Evolutionary conservation across 139 green algal species (phyloP).

Genomic region (Tetratostichococcus sp.): DNA sequence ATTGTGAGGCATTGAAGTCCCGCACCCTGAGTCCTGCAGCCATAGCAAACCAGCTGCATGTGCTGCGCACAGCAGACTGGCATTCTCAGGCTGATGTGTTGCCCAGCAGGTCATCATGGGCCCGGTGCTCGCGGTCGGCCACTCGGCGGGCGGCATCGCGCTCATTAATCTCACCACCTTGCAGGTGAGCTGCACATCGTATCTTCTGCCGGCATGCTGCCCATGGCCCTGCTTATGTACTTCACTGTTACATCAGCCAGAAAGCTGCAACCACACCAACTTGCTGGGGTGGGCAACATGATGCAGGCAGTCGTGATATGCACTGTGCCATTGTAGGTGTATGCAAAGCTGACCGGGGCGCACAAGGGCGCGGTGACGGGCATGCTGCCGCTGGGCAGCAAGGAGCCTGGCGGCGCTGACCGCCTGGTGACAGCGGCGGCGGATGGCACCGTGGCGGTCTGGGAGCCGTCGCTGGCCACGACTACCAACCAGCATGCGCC

Average conservation of each 20-base stretch:
- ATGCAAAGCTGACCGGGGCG: slow-evolving; percentile 38
- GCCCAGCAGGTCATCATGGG: slow-evolving; percentile 19
- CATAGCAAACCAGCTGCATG: too few relatives aligned
- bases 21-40: too few relatives aligned
- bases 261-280: too few relatives aligned
- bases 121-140: slow-evolving; percentile 51
- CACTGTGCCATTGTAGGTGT: slow-evolving; percentile 14
- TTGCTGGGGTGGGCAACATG: too few relatives aligned
- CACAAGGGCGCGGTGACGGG: slow-evolving; percentile 37
- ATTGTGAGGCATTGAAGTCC: too few relatives aligned
- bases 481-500: slow-evolving; percentile 7
- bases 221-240: too few relatives aligned
- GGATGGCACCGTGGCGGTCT: slow-evolving; percentile 50
- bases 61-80: too few relatives aligned
- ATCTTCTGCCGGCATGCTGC: too few relatives aligned
- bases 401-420: slow-evolving; percentile 27
- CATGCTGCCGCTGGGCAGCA: slow-evolving; percentile 26
- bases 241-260: too few relatives aligned
- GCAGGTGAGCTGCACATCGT: slow-evolving; percentile 7
- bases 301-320: too few relatives aligned
- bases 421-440: slow-evolving; percentile 38
- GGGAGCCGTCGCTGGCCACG: slow-evolving; percentile 43
- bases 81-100: too few relatives aligned
- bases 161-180: slow-evolving; percentile 30
- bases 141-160: slow-evolving; percentile 35